Evolutionary conservation across 169 alveolate genomes (phyloP).

Genomic region (Hepatocystis sp.): DNA sequence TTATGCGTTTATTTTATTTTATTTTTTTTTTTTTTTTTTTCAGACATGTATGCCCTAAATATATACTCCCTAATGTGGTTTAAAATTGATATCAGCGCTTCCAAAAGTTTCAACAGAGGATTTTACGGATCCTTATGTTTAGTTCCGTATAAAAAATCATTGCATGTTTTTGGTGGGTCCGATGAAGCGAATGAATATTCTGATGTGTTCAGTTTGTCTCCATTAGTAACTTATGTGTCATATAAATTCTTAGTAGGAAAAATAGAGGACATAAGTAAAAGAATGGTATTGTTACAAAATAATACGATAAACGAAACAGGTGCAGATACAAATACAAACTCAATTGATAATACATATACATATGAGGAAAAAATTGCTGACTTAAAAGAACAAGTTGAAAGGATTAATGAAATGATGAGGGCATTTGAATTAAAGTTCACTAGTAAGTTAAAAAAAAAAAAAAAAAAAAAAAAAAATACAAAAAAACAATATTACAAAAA

Average conservation of each 20-base stretch:
- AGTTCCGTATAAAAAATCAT: conserved; percentile 62
- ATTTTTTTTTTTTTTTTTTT: not conserved
- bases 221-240: conserved; percentile 64
- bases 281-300: too few relatives aligned
- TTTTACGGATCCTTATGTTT: conserved; percentile 70
- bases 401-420: conserved; percentile 54
- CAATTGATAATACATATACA: conserved; percentile 18
- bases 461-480: not conserved
- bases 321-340: conserved; percentile 15
- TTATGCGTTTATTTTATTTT: too few relatives aligned
- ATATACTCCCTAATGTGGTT: conserved; percentile 67
- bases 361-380: conserved; percentile 49
- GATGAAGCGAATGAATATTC: conserved; percentile 30
- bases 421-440: conserved; percentile 50
- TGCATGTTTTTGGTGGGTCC: conserved; percentile 67
- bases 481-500: not conserved
- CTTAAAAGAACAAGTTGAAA: conserved; percentile 37
- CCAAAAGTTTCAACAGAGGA: conserved; percentile 55
- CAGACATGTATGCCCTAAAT: conserved; percentile 73
- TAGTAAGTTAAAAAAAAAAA: conserved; percentile 10
- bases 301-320: conserved; percentile 12
- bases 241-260: conserved; percentile 43
- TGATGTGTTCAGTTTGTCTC: conserved; percentile 67
- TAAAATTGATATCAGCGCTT: conserved; percentile 64
- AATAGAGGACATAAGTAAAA: too few relatives aligned